A percentile compares a stretch with the other conserved stretches of the same genome.
Evolutionary conservation across 1,284 basidiomycete genomes (phyloP).

Genomic region (Ganoderma meredithae): DNA sequence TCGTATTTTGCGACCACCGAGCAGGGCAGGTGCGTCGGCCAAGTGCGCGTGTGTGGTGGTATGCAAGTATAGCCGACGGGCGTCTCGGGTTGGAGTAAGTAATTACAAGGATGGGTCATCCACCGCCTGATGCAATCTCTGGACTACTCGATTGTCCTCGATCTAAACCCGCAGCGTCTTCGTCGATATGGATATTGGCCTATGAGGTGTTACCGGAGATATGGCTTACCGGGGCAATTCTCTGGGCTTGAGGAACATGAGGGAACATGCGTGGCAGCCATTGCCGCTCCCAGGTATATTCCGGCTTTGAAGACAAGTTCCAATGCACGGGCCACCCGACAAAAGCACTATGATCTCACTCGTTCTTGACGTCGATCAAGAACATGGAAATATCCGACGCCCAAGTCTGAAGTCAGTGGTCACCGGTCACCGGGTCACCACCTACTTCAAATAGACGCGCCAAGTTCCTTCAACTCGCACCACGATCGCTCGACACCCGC

Average conservation of each 20-base stretch:
- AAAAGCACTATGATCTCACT: no score
- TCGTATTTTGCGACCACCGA: background rate
- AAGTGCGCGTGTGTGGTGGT: background rate
- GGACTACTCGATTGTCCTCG: background rate
- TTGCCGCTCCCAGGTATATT: no score
- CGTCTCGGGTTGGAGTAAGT: background rate
- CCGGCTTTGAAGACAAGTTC: no score
- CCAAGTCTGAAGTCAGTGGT: no score
- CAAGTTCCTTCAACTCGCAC: slow-evolving; percentile 1
- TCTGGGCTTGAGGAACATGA: no score
- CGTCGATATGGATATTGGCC: background rate
- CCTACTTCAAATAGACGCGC: slow-evolving; percentile 4
- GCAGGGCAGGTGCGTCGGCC: slow-evolving; percentile 1
- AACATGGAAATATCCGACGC: no score
- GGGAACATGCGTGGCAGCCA: no score
- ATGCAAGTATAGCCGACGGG: background rate
- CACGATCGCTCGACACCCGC: slow-evolving; percentile 13
- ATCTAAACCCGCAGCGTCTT: background rate
- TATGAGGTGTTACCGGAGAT: background rate
- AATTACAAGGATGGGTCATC: background rate
- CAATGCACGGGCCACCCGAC: no score
- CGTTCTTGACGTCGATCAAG: no score
- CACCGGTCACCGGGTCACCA: no score
- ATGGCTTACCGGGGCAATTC: no score
- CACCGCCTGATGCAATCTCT: background rate